Evolutionary conservation across 2,329 filamentous ascomycete genomes (phyloP).

Genomic region (Penicillium sp.): DNA sequence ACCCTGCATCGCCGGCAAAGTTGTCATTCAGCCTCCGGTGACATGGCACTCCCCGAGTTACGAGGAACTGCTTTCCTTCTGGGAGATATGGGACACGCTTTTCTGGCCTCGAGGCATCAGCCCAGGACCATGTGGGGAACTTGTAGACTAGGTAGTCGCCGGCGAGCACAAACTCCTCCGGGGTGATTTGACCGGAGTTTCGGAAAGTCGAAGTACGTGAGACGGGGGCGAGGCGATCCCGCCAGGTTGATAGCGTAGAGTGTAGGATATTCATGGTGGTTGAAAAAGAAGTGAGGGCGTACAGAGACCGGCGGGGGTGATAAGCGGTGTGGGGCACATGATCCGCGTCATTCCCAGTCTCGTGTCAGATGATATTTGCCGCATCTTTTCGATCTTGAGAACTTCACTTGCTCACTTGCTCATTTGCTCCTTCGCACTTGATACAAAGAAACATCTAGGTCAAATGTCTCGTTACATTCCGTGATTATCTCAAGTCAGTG

Average conservation of each 20-base stretch:
- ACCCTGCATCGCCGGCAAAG: constrained; percentile 84
- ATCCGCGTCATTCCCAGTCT: constrained; percentile 15
- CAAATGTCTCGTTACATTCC: too few relatives aligned
- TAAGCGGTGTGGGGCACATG: constrained; percentile 32
- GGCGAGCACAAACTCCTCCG: constrained; percentile 92
- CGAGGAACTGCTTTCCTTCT: constrained; percentile 87
- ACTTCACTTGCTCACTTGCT: too few relatives aligned
- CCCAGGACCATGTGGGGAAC: constrained; percentile 98
- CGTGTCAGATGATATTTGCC: neutral
- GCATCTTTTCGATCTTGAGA: neutral
- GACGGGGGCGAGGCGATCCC: constrained; percentile 88
- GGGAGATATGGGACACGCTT: constrained; percentile 82
- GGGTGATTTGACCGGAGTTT: constrained; percentile 90
- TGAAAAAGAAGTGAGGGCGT: constrained; percentile 9
- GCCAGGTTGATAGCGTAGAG: constrained; percentile 87
- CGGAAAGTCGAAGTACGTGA: constrained; percentile 91
- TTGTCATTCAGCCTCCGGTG: constrained; percentile 88
- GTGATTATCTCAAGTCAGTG: too few relatives aligned
- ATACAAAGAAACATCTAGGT: too few relatives aligned
- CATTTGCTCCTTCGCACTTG: too few relatives aligned
- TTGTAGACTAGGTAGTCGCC: constrained; percentile 99
- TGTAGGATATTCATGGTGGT: constrained; percentile 81
- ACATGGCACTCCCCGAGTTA: constrained; percentile 93
- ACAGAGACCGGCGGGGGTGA: constrained; percentile 16
- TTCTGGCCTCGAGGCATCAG: constrained; percentile 77